phyloP scores from a whole-genome alignment of 208 protist genomes.

The Leishmania major region DNA sequence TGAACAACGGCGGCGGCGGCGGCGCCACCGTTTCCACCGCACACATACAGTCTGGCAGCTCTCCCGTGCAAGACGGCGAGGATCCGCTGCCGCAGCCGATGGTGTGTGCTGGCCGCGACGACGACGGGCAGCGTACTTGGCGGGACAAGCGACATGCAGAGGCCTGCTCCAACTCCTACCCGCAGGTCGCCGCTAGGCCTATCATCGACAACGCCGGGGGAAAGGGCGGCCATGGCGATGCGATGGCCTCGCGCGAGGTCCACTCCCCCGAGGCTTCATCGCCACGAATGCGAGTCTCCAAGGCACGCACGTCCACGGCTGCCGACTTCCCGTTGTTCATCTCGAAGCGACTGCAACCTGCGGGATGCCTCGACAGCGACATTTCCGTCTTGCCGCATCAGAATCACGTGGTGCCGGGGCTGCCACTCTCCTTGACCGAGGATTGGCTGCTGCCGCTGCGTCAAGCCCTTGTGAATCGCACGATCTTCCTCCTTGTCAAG shows the following conservation, averaged over 20 bases:
- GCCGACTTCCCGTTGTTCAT: not conserved
- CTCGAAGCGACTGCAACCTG: not conserved
- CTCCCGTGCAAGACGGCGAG: not conserved
- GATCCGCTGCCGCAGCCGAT: not conserved
- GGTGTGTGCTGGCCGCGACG: not conserved
- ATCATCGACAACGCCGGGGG: not conserved
- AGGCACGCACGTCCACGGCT: no score
- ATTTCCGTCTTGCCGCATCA: not conserved
- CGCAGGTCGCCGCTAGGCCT: not conserved
- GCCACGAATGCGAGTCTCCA: not conserved
- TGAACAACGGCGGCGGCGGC: not conserved
- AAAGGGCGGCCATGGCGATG: not conserved
- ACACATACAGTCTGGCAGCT: not conserved
- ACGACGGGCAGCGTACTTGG: not conserved
- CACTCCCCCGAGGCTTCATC: not conserved
- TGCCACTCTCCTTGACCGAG: not conserved
- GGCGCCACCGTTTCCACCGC: not conserved
- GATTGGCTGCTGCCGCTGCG: slow-evolving; percentile 31
- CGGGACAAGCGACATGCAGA: not conserved
- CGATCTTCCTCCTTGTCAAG: slow-evolving; percentile 24
- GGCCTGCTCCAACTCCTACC: not conserved
- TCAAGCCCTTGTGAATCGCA: slow-evolving; percentile 26
- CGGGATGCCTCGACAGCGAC: not conserved
- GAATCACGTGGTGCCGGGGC: not conserved
- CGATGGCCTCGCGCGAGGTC: not conserved